Base-by-base conservation (phyloP, 345 rosid genomes). In the Camelina laxa region DNA sequence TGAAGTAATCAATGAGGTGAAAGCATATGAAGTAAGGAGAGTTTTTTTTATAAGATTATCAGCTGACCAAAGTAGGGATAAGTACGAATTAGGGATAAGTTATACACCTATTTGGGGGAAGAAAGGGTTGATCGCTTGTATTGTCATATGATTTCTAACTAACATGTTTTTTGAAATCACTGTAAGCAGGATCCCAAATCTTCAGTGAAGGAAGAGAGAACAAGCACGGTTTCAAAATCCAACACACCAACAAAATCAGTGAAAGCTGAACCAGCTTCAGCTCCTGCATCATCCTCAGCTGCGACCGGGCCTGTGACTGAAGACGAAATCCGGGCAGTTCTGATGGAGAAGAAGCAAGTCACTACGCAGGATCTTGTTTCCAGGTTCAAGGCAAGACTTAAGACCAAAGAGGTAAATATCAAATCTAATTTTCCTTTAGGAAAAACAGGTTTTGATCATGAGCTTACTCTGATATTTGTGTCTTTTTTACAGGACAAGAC, bases 241-340 rank as follows among this genome's bases (percentile, higher is more conserved):
- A 80, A 75, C 44, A 53, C 49, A 11, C 36, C 86, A 30, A 27
- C 87, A 35, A 90, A 87, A 81, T 65, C 65, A 0, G 77, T 65
- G 69, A 78, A 78, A 72, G 65, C 70, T 20, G 87, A 68, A 58
- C 78, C 60, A 33, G 4, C 24, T 30, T 61, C 92, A 75, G 83
- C 88, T 66, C 55, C 80, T 30, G 47, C 85, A 12, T 73, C 82
- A 0, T 57, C 88, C 16, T 62, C 87, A 50, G 48, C 83, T 27
- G 76, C 76, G 0, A 77, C 91, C 2, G 96, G 89, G 15, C 91
- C 93, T 35, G 97, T 92, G 76, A 86, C 96, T 35, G 97, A 92
- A 82, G 96, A 90, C 11, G 97, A 92, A 82, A 89, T 95, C 57
- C 87, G 48, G 5, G 48, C 16, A 14, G 48, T 42, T 14, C 48